Evolutionary conservation across 306 rosid species (phyloP).

Genomic region (Lupinus albus): DNA sequence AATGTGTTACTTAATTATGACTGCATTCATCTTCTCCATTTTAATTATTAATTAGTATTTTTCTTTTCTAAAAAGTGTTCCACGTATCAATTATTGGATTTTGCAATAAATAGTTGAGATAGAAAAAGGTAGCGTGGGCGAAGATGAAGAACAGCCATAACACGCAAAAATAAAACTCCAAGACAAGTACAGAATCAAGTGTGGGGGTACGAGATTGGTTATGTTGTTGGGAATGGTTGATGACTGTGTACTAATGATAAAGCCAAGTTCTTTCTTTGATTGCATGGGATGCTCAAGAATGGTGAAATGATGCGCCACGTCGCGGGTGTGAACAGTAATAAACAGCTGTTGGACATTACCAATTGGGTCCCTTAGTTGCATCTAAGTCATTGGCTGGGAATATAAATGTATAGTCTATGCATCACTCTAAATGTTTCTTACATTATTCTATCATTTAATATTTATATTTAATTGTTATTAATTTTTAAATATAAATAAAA

Average conservation of each 20-base stretch:
- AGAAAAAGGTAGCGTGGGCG: background rate
- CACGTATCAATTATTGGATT: no score
- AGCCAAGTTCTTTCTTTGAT: constrained; percentile 5
- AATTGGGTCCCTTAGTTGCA: background rate
- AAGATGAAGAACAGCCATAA: constrained; percentile 9
- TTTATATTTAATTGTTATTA: no score
- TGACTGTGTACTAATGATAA: no score
- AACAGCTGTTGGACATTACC: background rate
- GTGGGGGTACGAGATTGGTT: background rate
- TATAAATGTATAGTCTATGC: no score
- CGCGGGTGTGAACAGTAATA: background rate
- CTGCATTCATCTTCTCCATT: background rate
- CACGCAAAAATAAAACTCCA: constrained; percentile 28
- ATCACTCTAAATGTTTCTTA: no score
- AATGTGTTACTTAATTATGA: background rate
- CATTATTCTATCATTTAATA: no score
- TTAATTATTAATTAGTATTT: background rate
- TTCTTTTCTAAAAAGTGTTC: no score
- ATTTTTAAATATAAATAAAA: no score
- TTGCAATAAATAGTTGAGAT: background rate
- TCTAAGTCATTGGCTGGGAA: no score
- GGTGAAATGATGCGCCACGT: constrained; percentile 18
- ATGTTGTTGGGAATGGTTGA: no score
- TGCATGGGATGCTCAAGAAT: background rate
- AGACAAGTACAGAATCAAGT: background rate